phyloP scores from a whole-genome alignment of 805 yeast genomes.

The Wickerhamomyces chaumierensis region DNA sequence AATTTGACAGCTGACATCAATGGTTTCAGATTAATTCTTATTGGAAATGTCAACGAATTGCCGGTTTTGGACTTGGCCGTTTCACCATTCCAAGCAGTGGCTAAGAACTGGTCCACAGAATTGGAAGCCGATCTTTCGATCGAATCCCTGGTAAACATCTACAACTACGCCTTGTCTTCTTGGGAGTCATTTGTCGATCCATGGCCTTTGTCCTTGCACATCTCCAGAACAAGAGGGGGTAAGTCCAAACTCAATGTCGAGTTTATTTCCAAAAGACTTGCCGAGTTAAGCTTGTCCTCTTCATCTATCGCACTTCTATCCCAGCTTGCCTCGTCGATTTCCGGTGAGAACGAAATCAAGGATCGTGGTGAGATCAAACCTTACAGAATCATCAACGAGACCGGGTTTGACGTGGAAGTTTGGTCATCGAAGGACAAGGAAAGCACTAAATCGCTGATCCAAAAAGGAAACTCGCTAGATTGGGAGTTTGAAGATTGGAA shows the following conservation, averaged over 20 bases:
- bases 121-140: slow-evolving; percentile 57
- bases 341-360: slow-evolving; percentile 40
- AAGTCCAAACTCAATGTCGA: slow-evolving; percentile 46
- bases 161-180: slow-evolving; percentile 78
- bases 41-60: slow-evolving; percentile 85
- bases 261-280: slow-evolving; percentile 60
- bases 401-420: slow-evolving; percentile 71
- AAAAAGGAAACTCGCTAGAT: slow-evolving; percentile 40
- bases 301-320: slow-evolving; percentile 69
- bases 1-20: slow-evolving; percentile 52
- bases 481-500: slow-evolving; percentile 98
- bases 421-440: slow-evolving; percentile 37
- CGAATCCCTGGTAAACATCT: slow-evolving; percentile 61
- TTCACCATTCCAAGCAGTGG: slow-evolving; percentile 54
- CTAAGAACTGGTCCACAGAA: slow-evolving; percentile 81
- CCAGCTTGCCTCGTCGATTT: slow-evolving; percentile 49
- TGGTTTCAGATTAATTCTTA: slow-evolving; percentile 70
- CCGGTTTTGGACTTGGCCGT: slow-evolving; percentile 75
- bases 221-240: slow-evolving; percentile 36
- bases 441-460: slow-evolving; percentile 20
- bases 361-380: slow-evolving; percentile 78
- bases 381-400: slow-evolving; percentile 67
- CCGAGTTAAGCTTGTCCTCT: slow-evolving; percentile 75
- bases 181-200: slow-evolving; percentile 95
- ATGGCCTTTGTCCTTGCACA: slow-evolving; percentile 69